Conservation (phyloP, 176 grass and related monocot species). For the Avena insularis region DNA sequence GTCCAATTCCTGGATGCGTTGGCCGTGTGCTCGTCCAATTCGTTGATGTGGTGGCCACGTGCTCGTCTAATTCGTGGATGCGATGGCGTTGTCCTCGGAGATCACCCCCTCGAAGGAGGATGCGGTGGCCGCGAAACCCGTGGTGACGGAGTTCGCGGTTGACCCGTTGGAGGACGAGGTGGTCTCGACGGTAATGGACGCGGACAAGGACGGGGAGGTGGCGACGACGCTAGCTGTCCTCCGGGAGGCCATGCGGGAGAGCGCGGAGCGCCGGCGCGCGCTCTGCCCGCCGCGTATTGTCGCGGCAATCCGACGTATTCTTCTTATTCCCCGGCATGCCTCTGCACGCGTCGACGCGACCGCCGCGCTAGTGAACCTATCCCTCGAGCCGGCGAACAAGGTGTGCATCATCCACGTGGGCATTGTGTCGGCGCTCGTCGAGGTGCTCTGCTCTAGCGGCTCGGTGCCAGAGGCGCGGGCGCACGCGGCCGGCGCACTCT, state of each 20-base stretch:
- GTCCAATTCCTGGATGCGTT: too few relatives aligned
- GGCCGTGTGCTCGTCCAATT: too few relatives aligned
- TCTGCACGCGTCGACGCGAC: constrained; percentile 51
- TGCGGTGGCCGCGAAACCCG: background rate
- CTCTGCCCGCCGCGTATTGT: constrained; percentile 69
- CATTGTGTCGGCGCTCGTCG: constrained; percentile 65
- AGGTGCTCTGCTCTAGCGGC: constrained; percentile 44
- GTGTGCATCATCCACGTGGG: constrained; percentile 47
- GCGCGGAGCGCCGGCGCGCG: constrained; percentile 52
- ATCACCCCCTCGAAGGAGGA: constrained; percentile 36
- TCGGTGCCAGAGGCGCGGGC: constrained; percentile 61
- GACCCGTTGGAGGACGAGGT: constrained; percentile 66
- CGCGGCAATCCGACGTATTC: constrained; percentile 52
- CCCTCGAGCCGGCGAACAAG: constrained; percentile 67
- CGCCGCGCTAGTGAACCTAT: constrained; percentile 74
- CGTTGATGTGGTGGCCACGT: too few relatives aligned
- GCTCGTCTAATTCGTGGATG: too few relatives aligned
- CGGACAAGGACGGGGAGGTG: constrained; percentile 52
- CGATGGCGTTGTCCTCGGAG: constrained; percentile 35
- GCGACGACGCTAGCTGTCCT: constrained; percentile 37
- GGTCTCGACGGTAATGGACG: constrained; percentile 50
- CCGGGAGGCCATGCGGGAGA: constrained; percentile 72
- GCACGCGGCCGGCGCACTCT: constrained; percentile 74
- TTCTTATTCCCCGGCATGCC: constrained; percentile 50
- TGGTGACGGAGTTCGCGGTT: background rate